Base-by-base conservation (phyloP, 352 stramenopile species). In the Thalassiosira ordinaria region DNA sequence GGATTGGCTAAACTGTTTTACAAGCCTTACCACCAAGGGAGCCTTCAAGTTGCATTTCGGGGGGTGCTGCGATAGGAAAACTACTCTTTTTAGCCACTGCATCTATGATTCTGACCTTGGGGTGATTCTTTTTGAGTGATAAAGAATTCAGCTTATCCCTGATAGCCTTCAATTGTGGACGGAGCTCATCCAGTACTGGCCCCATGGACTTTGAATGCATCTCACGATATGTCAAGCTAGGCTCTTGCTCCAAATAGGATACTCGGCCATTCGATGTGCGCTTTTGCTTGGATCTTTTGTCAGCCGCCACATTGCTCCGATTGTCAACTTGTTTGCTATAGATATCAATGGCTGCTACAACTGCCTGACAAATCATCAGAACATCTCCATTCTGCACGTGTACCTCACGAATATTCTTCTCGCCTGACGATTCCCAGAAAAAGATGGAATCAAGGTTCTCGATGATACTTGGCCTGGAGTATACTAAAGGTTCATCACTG, bases 111-210 rank as follows among this genome's bases (percentile, higher is more conserved):
- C n/a, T 67, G 13, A n/a, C 33, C 41, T 67, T 67, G 2, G 35
- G 59, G 33, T 22, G 9, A 52, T 60, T n/a, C 51, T 26, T 67
- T 46, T 49, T 13, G 24, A 67, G 59, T 51, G 31, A 26, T 18
- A 51, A n/a, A 5, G 59, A 31, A 16, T 29, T 24, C 8, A 67
- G 35, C 20, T 67, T 31, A 16, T 29, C 13, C 2, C 41, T 18
- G 59, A 67, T 67, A n/a, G 2, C n/a, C 37, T 31, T 37, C 27
- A 67, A 39, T 5, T 52, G 35, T 53, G 59, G 59, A 16, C 33
- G 11, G 1, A 67, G 18, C 59, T 67, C 59, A 22, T 67, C 41
- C 2, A 53, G 13, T 9, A 67, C 59, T 3, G 33, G 59, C 16
- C 29, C 59, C 29, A 67, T 52, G 11, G 3, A 2, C 24, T 53